A percentile compares a stretch with the other conserved stretches of the same genome.
Conservation (phyloP, 2,329 filamentous ascomycete species). For the Lachnellula subtilissima region DNA sequence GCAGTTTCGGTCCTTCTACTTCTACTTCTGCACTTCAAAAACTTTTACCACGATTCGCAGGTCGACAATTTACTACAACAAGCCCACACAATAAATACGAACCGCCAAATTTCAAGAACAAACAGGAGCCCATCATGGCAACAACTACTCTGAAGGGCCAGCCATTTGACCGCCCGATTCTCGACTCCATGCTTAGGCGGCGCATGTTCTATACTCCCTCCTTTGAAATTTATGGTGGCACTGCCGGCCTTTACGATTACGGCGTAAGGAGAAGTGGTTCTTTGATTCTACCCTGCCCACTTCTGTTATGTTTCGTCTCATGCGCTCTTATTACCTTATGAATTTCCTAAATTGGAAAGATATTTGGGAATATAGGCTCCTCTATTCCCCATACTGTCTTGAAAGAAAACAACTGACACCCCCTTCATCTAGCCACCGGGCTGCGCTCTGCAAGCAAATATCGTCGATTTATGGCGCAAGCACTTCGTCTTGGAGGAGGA, state of each 20-base stretch:
- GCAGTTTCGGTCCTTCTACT: conserved; percentile 34
- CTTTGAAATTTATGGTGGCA: conserved; percentile 92
- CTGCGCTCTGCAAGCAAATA: conserved; percentile 63
- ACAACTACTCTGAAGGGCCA: conserved; percentile 82
- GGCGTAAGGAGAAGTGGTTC: conserved; percentile 33
- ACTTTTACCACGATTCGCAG: conserved; percentile 12
- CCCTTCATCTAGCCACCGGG: conserved; percentile 42
- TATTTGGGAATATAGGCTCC: too few relatives aligned
- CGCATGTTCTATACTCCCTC: conserved; percentile 92
- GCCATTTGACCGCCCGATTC: conserved; percentile 73
- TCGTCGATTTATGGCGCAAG: conserved; percentile 68
- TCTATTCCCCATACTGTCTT: too few relatives aligned
- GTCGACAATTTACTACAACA: conserved; percentile 38
- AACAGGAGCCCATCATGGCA: conserved; percentile 43
- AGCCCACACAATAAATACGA: conserved; percentile 32
- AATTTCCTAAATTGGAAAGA: too few relatives aligned
- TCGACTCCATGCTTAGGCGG: conserved; percentile 82
- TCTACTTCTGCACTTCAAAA: conserved; percentile 9
- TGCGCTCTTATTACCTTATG: background rate
- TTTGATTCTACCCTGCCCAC: conserved; percentile 31
- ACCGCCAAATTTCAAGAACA: conserved; percentile 31
- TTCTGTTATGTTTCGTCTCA: background rate
- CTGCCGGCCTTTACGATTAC: conserved; percentile 73
- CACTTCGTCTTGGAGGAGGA: conserved; percentile 71
- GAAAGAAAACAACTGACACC: too few relatives aligned